phyloP scores from a whole-genome alignment of 306 rosid genomes.

The Biancaea sappan region DNA sequence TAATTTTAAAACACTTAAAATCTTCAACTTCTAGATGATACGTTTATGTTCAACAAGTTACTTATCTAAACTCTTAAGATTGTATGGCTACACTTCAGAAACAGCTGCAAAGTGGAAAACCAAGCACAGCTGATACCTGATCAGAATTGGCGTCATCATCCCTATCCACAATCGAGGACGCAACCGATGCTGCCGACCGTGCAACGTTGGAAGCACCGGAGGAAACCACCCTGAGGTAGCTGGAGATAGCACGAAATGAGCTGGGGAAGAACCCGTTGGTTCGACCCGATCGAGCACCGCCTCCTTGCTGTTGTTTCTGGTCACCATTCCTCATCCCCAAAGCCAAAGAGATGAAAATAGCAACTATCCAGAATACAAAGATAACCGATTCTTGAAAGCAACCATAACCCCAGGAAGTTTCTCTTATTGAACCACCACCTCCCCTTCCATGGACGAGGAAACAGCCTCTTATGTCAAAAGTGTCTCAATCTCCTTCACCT shows the following conservation, averaged over 20 bases:
- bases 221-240: constrained; percentile 84
- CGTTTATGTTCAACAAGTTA: constrained; percentile 3
- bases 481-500: constrained; percentile 51
- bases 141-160: constrained; percentile 71
- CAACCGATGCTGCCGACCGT: constrained; percentile 89
- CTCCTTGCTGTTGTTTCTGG: constrained; percentile 70
- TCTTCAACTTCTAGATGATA: background rate
- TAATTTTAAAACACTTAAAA: constrained; percentile 18
- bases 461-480: constrained; percentile 52
- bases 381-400: constrained; percentile 55
- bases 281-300: constrained; percentile 45
- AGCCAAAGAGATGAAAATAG: constrained; percentile 48
- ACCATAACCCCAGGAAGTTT: constrained; percentile 72
- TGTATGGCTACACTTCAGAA: background rate
- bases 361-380: constrained; percentile 48
- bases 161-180: constrained; percentile 84
- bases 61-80: background rate
- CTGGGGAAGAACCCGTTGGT: constrained; percentile 75
- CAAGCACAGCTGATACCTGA: constrained; percentile 58
- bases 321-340: constrained; percentile 94
- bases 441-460: constrained; percentile 47
- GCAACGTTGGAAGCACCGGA: constrained; percentile 97
- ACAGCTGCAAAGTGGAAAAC: constrained; percentile 15
- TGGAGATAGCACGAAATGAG: constrained; percentile 83
- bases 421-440: constrained; percentile 37